Evolutionary conservation across 129 eudicot species (phyloP).

Genomic region (Deinandra increscens): DNA sequence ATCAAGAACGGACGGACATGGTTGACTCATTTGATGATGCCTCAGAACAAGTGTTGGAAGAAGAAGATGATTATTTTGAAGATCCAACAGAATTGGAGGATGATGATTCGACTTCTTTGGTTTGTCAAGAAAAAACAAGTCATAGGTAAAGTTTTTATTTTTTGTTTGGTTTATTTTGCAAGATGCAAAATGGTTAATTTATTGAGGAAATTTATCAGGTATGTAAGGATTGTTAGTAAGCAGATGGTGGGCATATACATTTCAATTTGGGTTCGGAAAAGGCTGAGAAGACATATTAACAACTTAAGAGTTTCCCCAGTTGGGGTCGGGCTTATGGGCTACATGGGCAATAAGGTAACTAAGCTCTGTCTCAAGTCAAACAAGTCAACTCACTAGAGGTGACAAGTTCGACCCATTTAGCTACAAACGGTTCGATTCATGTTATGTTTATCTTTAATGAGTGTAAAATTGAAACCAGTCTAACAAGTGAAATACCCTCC

Average conservation of each 20-base stretch:
- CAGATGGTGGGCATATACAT: constrained; percentile 98
- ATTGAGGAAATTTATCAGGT: constrained; percentile 29
- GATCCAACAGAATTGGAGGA: constrained; percentile 29
- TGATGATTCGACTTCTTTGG: constrained; percentile 22
- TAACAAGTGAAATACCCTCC: background rate
- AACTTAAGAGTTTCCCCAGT: constrained; percentile 96
- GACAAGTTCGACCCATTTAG: constrained; percentile 6
- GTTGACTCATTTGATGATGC: constrained; percentile 52
- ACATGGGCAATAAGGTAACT: constrained; percentile 97
- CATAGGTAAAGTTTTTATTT: constrained; percentile 28
- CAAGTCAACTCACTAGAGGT: background rate
- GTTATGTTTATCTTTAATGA: background rate
- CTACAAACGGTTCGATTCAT: background rate
- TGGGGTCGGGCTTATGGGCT: constrained; percentile 98
- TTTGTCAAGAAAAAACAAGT: constrained; percentile 23
- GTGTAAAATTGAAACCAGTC: background rate
- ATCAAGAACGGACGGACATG: constrained; percentile 42
- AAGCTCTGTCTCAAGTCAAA: background rate
- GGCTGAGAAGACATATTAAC: constrained; percentile 83
- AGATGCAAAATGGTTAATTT: constrained; percentile 17
- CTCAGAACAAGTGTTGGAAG: constrained; percentile 50
- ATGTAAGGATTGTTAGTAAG: constrained; percentile 87
- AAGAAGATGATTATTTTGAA: constrained; percentile 58
- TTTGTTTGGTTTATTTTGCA: constrained; percentile 2
- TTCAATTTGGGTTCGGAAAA: constrained; percentile 89